Evolutionary conservation across 805 yeast species (phyloP), one percentile per base, ranked within the genome.

Genomic region (Wickerhamomyces chambardii): DNA sequence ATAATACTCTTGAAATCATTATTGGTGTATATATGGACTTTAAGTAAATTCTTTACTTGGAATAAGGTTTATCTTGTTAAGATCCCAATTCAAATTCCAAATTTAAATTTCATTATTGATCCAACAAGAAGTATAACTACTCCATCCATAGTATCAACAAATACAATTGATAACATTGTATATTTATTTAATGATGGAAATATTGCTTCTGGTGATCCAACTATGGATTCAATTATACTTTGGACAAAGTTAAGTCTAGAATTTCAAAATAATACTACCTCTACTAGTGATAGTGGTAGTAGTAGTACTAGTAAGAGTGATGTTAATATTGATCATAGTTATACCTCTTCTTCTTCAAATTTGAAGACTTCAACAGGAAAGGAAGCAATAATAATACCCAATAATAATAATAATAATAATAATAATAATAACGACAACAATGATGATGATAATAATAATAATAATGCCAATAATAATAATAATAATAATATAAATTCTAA

Each of bases 181-280:
- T 33, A 33, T 24, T 4, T 4, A 11, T 33, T 33, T 33, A 12
- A 14, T 5, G 28, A 33, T 24, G 32, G 36, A n/a, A n/a, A n/a
- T 22, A 29, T 28, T 15, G 28, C 32, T 5, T 33, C 36, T 12
- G 36, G 36, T 16, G 36, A 33, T 24, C 31, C 36, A 3, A 22
- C 30, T 7, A 8, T 21, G 6, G 10, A 14, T 9, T 28, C 36
- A 3, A 14, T 30, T 2, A 33, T 33, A n/a, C 15, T 33, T 16
- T 33, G 36, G 36, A 33, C 36, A 9, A 28, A 29, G 17, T 22
- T 33, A 11, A 22, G 29, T 3, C 31, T 29, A 8, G 22, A 19
- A 10, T 19, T 19, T 4, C 7, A 19, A 10, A 8, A 19, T 19
- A 10, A 19, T 19, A 5, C 22, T 12, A 10, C 16, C 3, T 15